Evolutionary conservation across 1,284 basidiomycete genomes (phyloP), one percentile per base, ranked within the genome.

Genomic region (Thecaphora thlaspeos): DNA sequence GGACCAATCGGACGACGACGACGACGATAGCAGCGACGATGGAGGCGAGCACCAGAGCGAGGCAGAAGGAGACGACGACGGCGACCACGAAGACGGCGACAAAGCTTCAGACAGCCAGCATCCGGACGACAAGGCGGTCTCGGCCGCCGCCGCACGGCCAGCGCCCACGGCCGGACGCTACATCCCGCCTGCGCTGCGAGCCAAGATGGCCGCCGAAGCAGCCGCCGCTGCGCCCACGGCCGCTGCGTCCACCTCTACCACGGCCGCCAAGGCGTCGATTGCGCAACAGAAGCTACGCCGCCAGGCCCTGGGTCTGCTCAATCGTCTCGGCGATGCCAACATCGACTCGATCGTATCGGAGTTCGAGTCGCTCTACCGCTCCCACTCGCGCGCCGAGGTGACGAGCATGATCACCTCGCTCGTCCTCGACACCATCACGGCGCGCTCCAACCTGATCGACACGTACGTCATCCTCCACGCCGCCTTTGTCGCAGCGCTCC

Each of bases 391-490:
- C 51, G 87, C 76, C 87, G 90, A 95, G 68, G 88, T 96, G 3
- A 91, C 91, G 0, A 84, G 87, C 0, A 86, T 85, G 1, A 76
- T 97, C 40, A 90, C 90, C 2, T 83, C 80, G 2, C 82, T 95
- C 41, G 84, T 97, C 48, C 85, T 95, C 48, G 84, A 88, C 48
- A 88, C 88, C 40, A 89, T 95, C 44, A 85, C 90, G 1, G 85
- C 87, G 17, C 88, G 89, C 75, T 86, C 89, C 0, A 88, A 88
- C 44, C 82, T 97, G 44, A 92, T 75, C 45, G 78, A 97, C 76
- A 90, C 89, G 2, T 93, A 91, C 70, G 89, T 97, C 46, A 87
- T 92, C 15, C 82, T 96, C 4, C 87, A 97, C 74, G 91, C 92
- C 0, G 88, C 90, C 0, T 86, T 98, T 40, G 85, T 95, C 23